Evolutionary conservation across 192 early-diverging fungal species (phyloP).

Genomic region (Podochytrium sp.): DNA sequence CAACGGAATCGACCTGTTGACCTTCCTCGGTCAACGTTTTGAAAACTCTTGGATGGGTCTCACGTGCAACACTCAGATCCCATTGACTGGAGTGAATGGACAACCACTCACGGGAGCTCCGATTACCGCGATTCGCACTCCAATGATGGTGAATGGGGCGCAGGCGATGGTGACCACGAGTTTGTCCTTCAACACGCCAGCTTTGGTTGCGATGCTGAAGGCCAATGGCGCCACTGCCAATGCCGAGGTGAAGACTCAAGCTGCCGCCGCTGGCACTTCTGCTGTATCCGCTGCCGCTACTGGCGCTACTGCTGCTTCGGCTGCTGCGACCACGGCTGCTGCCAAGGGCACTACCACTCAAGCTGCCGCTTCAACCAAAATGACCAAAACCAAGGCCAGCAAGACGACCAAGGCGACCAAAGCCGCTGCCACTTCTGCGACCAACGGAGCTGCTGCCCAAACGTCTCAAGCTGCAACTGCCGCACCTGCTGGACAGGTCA

Average conservation of each 20-base stretch:
- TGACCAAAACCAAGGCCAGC: not conserved
- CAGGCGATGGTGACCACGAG: not conserved
- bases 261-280: not conserved
- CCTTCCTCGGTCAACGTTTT: slow-evolving; percentile 19
- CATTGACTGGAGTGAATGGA: not conserved
- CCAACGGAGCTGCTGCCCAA: not conserved
- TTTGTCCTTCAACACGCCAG: slow-evolving; percentile 6
- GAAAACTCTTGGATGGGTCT: not conserved
- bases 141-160: not conserved
- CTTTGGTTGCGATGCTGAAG: not conserved
- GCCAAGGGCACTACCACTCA: not conserved
- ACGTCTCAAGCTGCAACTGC: not conserved
- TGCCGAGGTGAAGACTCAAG: not conserved
- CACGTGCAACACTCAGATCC: slow-evolving; percentile 13
- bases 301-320: not conserved
- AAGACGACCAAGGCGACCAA: not conserved
- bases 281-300: not conserved
- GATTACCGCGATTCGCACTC: slow-evolving; percentile 2
- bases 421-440: not conserved
- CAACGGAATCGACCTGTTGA: slow-evolving; percentile 23
- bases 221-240: not conserved
- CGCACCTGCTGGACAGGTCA: not conserved
- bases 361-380: not conserved
- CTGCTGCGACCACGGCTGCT: not conserved
- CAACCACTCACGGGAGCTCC: not conserved